Conservation (phyloP, 1,284 basidiomycete genomes). For the Crucibulum cyathiforme region DNA sequence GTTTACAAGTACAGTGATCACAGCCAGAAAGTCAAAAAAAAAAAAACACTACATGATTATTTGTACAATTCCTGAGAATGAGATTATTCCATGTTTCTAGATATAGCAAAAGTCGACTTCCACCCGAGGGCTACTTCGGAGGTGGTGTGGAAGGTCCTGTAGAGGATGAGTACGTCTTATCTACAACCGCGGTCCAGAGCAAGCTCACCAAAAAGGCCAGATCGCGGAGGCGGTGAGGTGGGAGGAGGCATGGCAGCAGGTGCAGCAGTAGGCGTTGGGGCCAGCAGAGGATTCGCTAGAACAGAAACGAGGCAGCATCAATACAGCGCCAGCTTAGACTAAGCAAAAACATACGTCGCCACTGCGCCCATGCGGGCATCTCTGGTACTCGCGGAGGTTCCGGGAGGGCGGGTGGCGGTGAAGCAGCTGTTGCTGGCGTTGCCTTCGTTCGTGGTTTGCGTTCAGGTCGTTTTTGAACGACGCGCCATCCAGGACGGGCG, state of each 20-base stretch:
- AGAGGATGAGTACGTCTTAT: no score
- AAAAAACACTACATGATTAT: no score
- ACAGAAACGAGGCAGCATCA: neutral
- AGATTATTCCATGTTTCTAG: no score
- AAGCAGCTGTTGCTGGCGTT: constrained; percentile 44
- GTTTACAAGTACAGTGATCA: no score
- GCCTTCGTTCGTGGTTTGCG: constrained; percentile 45
- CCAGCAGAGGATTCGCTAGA: constrained; percentile 41
- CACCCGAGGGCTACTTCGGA: no score
- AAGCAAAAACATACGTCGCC: constrained; percentile 56
- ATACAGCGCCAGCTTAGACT: constrained; percentile 13
- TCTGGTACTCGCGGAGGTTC: constrained; percentile 52
- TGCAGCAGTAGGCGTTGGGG: constrained; percentile 49
- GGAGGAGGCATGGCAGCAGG: constrained; percentile 29
- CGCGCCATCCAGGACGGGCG: constrained; percentile 73
- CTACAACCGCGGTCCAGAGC: no score
- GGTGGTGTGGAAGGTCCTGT: no score
- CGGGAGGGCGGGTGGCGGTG: constrained; percentile 45
- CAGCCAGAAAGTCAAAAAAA: no score
- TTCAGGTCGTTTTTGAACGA: constrained; percentile 66
- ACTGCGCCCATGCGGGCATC: constrained; percentile 76
- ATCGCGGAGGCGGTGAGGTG: constrained; percentile 51
- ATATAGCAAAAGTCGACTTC: no score
- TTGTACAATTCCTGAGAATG: no score
- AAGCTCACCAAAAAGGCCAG: constrained; percentile 69